A percentile compares a stretch with the other conserved stretches of the same genome.
Evolutionary conservation across 257 asterid species (phyloP).

Genomic region (Petunia axillaris): DNA sequence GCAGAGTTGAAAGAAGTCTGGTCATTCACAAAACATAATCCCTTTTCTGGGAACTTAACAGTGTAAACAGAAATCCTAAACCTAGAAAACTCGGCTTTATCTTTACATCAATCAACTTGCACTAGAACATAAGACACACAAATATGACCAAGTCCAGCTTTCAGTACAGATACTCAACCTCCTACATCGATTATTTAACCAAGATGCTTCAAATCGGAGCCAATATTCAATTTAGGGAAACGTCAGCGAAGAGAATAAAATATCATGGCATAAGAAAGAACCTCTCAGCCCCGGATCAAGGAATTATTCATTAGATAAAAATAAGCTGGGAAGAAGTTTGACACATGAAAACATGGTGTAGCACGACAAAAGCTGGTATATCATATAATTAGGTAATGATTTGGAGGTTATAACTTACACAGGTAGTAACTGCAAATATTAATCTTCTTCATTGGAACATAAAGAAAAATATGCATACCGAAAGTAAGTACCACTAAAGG

Average conservation of each 20-base stretch:
- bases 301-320: neutral
- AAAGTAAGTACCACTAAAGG: neutral
- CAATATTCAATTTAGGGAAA: neutral
- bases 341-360: neutral
- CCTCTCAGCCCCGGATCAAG: neutral
- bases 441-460: neutral
- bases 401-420: neutral
- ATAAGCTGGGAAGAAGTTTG: neutral
- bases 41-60: neutral
- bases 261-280: neutral
- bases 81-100: neutral
- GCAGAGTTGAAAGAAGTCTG: slow-evolving; percentile 28
- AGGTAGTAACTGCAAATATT: neutral
- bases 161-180: neutral
- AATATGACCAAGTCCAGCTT: neutral
- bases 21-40: slow-evolving; percentile 19
- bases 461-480: neutral
- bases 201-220: neutral
- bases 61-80: neutral
- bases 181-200: neutral
- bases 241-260: neutral
- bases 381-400: slow-evolving; percentile 15
- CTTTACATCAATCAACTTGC: neutral
- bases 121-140: neutral
- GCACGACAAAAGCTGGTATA: neutral